These are phyloP conservation scores for Cyanophora paradoxa DNA, from an alignment of 78 protist species.

Conservation along the genomic window DNA sequence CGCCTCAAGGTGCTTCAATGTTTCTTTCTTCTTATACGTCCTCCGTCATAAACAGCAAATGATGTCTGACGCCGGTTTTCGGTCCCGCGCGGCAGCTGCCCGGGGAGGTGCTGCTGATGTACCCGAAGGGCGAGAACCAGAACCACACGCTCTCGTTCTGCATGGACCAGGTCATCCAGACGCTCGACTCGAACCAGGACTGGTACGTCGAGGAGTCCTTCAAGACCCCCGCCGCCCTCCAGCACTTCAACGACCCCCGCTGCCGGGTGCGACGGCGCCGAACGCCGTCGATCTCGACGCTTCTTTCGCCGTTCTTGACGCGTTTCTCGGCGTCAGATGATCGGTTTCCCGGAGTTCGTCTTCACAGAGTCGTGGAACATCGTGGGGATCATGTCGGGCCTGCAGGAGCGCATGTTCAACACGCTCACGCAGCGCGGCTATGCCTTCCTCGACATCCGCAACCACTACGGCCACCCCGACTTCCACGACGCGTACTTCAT, in stretches of 20 bases:
- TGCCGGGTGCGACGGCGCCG: too few species aligned
- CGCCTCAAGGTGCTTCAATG: too few species aligned
- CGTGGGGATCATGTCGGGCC: constrained; percentile 3
- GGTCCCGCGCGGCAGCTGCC: too few species aligned
- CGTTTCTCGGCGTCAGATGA: too few species aligned
- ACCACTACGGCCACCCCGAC: constrained; percentile 21
- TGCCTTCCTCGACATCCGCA: neutral
- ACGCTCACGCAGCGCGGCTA: neutral
- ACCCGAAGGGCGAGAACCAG: constrained; percentile 10
- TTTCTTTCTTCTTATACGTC: too few species aligned
- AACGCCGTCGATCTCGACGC: too few species aligned
- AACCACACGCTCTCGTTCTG: constrained; percentile 11
- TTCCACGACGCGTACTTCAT: too few species aligned
- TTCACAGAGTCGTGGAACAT: constrained; percentile 11
- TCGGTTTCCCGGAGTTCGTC: too few species aligned
- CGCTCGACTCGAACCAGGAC: constrained; percentile 22
- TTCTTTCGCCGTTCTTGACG: too few species aligned
- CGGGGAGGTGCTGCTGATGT: too few species aligned
- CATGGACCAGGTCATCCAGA: constrained; percentile 7
- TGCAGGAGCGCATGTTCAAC: constrained; percentile 2
- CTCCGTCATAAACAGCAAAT: constrained; percentile 7
- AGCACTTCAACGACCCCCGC: constrained; percentile 4
- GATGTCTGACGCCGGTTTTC: neutral
- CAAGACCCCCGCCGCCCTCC: neutral
- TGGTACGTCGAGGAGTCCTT: constrained; percentile 17